Evolutionary conservation across 768 basidiomycete species (phyloP), one percentile per base, ranked within the genome.

Genomic region (Coprinellus aureogranulatus): DNA sequence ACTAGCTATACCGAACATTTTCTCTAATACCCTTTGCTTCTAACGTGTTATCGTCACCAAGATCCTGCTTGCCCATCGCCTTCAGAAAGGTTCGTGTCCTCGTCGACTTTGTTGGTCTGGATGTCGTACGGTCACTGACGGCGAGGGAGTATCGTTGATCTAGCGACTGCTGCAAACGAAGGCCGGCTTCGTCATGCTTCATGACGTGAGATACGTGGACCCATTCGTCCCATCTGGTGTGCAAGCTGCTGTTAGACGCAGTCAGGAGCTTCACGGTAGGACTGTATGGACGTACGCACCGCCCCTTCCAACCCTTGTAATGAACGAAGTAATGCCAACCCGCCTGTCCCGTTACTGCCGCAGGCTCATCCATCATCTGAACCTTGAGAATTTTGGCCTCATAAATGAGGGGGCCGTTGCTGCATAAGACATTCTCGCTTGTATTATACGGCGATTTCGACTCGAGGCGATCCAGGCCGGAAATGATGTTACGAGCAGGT

Each of bases 261-360:
- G 31, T 30, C 52, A 47, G 31, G 48, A 48, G 46, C 5, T 20
- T 31, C 34, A 16, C 22, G 20, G 41, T 51, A 25, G 40, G 31
- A 34, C 25, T 41, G 54, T 18, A 28, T 30, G 25, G 22, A 76
- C 84, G 62, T 68, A 95, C 93, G 92, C 95, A n/a, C n/a, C n/a
- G n/a, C 71, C 93, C 90, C 70, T 98, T 99, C 97, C 97, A 99
- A 9, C 97, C 97, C 72, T 98, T 97, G 80, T 99, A 99, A 71
- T 99, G 97, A 39, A 99, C 95, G 59, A 90, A 88, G 73, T 92
- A 98, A 65, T 96, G 92, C 3, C 85, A 83, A 5, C 95, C 96
- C 2, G 81, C 70, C 10, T 72, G 69, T 5, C 86, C 84, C 4
- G 82, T 79, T 41, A 82, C 77, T 0, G 86, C 82, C 54, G 77